Evolutionary conservation across 1,284 basidiomycete species (phyloP).

Genomic region (Uromyces viciae-fabae): DNA sequence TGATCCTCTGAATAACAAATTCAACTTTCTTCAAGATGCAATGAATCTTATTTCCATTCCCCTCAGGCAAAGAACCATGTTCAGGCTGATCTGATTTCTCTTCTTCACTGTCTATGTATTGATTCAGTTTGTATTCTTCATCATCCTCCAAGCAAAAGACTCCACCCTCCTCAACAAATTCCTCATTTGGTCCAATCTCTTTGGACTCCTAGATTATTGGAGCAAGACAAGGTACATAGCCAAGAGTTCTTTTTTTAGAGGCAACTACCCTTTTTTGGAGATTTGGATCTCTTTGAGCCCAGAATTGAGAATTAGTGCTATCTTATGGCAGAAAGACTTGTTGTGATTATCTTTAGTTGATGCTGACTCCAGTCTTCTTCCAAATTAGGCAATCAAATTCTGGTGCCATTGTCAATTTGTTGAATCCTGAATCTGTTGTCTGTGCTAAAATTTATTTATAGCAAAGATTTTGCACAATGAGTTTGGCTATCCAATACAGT

Average conservation of each 20-base stretch:
- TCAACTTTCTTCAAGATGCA: no score
- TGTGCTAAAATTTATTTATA: not conserved
- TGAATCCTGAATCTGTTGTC: conserved; percentile 4
- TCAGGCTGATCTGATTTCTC: no score
- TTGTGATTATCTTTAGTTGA: not conserved
- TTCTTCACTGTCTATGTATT: no score
- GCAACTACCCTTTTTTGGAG: not conserved
- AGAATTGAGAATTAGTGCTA: not conserved
- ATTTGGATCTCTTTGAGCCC: conserved; percentile 6
- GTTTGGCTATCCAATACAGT: no score
- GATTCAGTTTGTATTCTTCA: no score
- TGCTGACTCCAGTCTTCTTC: not conserved
- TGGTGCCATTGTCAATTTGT: conserved; percentile 12
- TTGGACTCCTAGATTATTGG: not conserved
- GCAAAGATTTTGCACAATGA: not conserved
- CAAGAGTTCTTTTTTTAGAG: not conserved
- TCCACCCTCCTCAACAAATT: no score
- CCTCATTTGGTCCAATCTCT: no score
- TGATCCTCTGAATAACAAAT: no score
- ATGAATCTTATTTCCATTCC: no score
- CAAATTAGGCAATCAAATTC: not conserved
- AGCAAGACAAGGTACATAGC: not conserved
- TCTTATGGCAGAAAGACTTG: not conserved
- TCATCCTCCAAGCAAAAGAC: no score
- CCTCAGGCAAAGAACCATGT: no score